phyloP scores from a whole-genome alignment of 495 filamentous ascomycete species.

The Clavariopsis aquatica region DNA sequence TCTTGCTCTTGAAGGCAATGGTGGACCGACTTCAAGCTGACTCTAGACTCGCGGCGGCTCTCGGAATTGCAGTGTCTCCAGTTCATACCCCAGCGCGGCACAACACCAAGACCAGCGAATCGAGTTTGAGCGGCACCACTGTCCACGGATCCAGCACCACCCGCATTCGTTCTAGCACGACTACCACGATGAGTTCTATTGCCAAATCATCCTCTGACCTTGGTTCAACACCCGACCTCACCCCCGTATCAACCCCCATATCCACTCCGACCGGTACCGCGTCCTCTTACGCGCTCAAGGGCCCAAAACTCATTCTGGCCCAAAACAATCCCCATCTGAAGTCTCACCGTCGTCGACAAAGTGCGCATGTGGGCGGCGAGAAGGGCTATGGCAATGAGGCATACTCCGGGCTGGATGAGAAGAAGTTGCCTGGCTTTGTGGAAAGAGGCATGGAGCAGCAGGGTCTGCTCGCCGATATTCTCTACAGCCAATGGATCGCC shows the following conservation, averaged over 20 bases:
- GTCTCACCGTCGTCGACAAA: constrained; percentile 66
- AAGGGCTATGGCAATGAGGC: constrained; percentile 37
- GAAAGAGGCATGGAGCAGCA: constrained; percentile 86
- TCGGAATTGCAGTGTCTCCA: constrained; percentile 38
- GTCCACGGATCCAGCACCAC: constrained; percentile 30
- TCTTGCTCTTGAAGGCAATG: constrained; percentile 73
- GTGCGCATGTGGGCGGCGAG: constrained; percentile 50
- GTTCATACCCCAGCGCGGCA: constrained; percentile 28
- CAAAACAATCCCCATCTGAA: constrained; percentile 84
- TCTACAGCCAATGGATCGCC: constrained; percentile 87
- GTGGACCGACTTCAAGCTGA: constrained; percentile 59
- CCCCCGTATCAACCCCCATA: constrained; percentile 4
- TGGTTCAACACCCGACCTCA: constrained; percentile 2
- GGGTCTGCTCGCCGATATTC: constrained; percentile 81
- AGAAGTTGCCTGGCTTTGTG: constrained; percentile 47
- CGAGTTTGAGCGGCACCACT: constrained; percentile 25
- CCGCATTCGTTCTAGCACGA: constrained; percentile 29
- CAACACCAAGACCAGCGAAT: constrained; percentile 21
- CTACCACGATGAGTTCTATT: neutral
- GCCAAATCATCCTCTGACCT: neutral
- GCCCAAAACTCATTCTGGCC: constrained; percentile 70
- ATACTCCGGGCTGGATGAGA: constrained; percentile 48
- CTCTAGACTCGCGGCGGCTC: constrained; percentile 42
- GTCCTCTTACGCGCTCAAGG: constrained; percentile 32
- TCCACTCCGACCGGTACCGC: constrained; percentile 18